Evolutionary conservation across 2,329 filamentous ascomycete species (phyloP).

Genomic region (Pseudohalonectria lignicola): DNA sequence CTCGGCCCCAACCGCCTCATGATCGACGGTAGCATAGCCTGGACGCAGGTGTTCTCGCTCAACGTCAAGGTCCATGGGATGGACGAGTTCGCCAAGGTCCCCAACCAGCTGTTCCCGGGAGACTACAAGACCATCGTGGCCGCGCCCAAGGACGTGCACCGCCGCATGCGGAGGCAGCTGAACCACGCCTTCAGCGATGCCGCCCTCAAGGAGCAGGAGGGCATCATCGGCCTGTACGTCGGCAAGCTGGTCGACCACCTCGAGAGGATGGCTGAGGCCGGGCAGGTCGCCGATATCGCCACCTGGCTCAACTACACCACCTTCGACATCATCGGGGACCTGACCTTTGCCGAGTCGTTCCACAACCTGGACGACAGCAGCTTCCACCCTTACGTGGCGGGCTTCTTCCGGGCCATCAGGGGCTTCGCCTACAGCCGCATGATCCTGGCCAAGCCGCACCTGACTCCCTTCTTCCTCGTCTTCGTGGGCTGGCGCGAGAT

Average conservation of each 20-base stretch:
- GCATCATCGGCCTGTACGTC: slow-evolving; percentile 10
- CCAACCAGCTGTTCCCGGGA: not conserved
- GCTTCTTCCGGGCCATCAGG: slow-evolving; percentile 10
- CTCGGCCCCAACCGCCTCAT: not conserved
- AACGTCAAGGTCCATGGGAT: too few species aligned
- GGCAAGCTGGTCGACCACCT: slow-evolving; percentile 10
- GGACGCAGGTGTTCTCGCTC: too few species aligned
- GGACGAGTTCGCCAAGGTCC: not conserved
- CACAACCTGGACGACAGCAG: slow-evolving; percentile 5
- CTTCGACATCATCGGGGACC: too few species aligned
- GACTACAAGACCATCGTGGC: not conserved
- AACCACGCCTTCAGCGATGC: slow-evolving; percentile 15
- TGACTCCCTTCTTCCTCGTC: not conserved
- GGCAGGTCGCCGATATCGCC: slow-evolving; percentile 10
- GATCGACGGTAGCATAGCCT: not conserved
- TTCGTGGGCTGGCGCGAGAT: not conserved
- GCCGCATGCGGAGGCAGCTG: slow-evolving; percentile 12
- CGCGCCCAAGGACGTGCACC: slow-evolving; percentile 15
- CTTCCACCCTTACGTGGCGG: slow-evolving; percentile 10
- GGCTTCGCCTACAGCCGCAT: not conserved
- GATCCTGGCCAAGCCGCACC: not conserved
- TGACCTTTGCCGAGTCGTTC: slow-evolving; percentile 10
- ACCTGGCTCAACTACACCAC: slow-evolving; percentile 14
- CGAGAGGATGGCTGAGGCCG: slow-evolving; percentile 6
- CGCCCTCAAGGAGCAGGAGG: slow-evolving; percentile 13